Evolutionary conservation across 208 protist genomes (phyloP).

Genomic region (Borovskyia barvae): DNA sequence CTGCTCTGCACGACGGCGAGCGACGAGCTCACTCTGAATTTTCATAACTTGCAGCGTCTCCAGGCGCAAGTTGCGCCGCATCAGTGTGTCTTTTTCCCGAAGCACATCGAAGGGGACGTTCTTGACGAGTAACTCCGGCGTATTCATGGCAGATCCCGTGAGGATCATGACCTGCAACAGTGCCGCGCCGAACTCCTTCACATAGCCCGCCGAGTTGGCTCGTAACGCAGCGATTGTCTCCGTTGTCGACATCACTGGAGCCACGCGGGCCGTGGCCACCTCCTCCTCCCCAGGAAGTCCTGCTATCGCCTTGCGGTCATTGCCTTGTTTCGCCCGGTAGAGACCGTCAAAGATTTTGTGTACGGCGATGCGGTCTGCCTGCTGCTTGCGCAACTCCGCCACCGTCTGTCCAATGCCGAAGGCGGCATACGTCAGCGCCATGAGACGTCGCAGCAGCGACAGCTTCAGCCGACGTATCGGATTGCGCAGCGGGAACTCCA

Average conservation of each 20-base stretch:
- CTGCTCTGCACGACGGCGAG: slow-evolving; percentile 3
- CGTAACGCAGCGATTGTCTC: slow-evolving; percentile 15
- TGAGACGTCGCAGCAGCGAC: slow-evolving; percentile 30
- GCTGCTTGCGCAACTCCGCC: slow-evolving; percentile 9
- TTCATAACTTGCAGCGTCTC: slow-evolving; percentile 26
- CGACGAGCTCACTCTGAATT: slow-evolving; percentile 6
- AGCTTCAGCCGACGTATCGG: slow-evolving; percentile 42
- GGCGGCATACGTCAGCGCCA: slow-evolving; percentile 40
- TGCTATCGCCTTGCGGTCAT: slow-evolving; percentile 1
- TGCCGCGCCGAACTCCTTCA: slow-evolving; percentile 15
- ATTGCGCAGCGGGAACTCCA: slow-evolving; percentile 35
- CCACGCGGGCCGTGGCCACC: neutral
- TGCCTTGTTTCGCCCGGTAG: slow-evolving; percentile 6
- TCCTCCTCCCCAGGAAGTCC: neutral
- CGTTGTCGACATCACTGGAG: neutral
- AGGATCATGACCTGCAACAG: slow-evolving; percentile 13
- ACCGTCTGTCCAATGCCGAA: slow-evolving; percentile 23
- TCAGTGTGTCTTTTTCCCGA: slow-evolving; percentile 24
- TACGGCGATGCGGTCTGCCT: slow-evolving; percentile 29
- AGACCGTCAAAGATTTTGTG: slow-evolving; percentile 15
- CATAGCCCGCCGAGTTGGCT: slow-evolving; percentile 26
- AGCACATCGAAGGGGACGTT: slow-evolving; percentile 34
- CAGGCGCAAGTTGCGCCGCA: slow-evolving; percentile 40
- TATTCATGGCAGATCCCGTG: slow-evolving; percentile 26
- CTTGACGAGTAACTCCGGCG: slow-evolving; percentile 30